phyloP scores from a whole-genome alignment of 2,329 filamentous ascomycete species.

The Colletotrichum magnum region DNA sequence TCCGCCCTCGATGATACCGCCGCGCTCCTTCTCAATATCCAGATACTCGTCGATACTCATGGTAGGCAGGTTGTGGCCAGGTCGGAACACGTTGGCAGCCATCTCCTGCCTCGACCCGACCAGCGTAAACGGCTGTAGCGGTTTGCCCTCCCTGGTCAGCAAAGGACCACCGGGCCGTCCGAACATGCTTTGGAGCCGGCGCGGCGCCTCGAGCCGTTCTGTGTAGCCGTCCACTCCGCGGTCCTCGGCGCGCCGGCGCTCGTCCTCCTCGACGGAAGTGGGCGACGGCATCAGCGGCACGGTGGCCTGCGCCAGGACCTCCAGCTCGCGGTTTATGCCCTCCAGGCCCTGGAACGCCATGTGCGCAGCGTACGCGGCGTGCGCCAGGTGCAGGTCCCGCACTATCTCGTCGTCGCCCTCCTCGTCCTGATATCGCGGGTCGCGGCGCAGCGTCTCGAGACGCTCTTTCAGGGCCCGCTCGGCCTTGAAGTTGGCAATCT shows the following conservation, averaged over 20 bases:
- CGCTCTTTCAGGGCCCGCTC: constrained; percentile 89
- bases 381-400: constrained; percentile 82
- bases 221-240: constrained; percentile 69
- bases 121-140: constrained; percentile 91
- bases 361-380: constrained; percentile 81
- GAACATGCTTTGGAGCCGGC: constrained; percentile 62
- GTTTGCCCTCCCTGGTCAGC: constrained; percentile 83
- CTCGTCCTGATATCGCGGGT: constrained; percentile 67
- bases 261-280: constrained; percentile 63
- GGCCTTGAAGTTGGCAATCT: constrained; percentile 86
- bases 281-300: constrained; percentile 59
- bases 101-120: constrained; percentile 83
- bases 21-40: constrained; percentile 87
- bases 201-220: constrained; percentile 80
- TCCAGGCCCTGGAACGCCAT: constrained; percentile 91
- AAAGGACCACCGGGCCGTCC: constrained; percentile 74
- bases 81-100: constrained; percentile 85
- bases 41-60: constrained; percentile 99
- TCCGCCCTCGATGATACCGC: constrained; percentile 92
- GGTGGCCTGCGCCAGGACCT: constrained; percentile 84
- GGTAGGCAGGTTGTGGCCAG: constrained; percentile 93
- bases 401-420: constrained; percentile 89
- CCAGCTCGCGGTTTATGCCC: constrained; percentile 84
- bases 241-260: constrained; percentile 53
- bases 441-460: constrained; percentile 71